Evolutionary conservation across 345 rosid genomes (phyloP), one percentile per base, ranked within the genome.

Genomic region (Boechera stricta): DNA sequence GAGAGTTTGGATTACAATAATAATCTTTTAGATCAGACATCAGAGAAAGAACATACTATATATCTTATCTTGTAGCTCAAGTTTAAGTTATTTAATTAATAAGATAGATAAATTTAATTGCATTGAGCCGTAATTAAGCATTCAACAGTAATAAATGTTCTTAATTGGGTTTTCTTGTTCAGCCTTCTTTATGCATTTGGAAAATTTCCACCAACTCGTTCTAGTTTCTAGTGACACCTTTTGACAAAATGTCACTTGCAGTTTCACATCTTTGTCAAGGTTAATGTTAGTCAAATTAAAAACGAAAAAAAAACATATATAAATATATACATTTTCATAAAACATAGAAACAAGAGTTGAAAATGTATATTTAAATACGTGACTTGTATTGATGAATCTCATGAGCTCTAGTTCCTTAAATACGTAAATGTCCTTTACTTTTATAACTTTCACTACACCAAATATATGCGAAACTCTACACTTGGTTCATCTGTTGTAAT

Each of bases 201-300:
- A 16, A 31, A 32, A 31, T 1, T 48, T 47, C 31, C 57, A 48
- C 11, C 26, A 48, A 32, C 42, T 66, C 5, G 16, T 32, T 48
- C 57, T 32, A 32, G 38, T 64, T 36, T 48, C 10, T 32, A 48
- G 57, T 10, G 44, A 49, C n/a, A 48, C 5, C 31, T 66, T 66
- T 66, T 32, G 71, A 66, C 39, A 66, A 66, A 48, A 10, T 32
- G 44, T 31, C 45, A 49, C 45, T n/a, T 10, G 1, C 44, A n/a
- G 57, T 66, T 66, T 18, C 44, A 16, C 70, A 48, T 48, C 70
- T 65, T 49, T 66, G 7, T 66, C 57, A 66, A 32, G 16, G 29
- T 32, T 48, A 31, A 47, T 64, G 8, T 41, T 64, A 5, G 13
- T 15, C 10, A 64, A 44, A 44, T 0, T 8, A 7, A 45, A 61